phyloP scores from a whole-genome alignment of 331 rosid species.

The Ulmus americana region DNA sequence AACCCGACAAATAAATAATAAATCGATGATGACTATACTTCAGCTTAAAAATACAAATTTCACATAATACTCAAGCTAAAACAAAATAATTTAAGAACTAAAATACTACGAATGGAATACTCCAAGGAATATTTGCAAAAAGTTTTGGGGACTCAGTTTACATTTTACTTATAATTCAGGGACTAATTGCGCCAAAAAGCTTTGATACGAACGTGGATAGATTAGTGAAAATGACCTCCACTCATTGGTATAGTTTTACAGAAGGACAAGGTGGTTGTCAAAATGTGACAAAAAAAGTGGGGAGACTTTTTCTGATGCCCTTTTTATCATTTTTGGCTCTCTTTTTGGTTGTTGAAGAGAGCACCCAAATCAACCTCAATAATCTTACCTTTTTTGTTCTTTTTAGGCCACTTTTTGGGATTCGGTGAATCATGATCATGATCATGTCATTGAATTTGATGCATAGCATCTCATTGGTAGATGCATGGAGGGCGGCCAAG shows the following conservation, averaged over 20 bases:
- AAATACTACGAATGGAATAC: no score
- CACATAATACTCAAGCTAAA: no score
- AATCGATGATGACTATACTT: no score
- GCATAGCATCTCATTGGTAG: constrained; percentile 6
- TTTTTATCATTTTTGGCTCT: no score
- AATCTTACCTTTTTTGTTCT: constrained; percentile 3
- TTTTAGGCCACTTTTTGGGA: constrained; percentile 19
- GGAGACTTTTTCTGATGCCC: constrained; percentile 12
- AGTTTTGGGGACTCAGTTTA: no score
- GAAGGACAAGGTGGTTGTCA: constrained; percentile 36
- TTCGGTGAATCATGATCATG: constrained; percentile 24
- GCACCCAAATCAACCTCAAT: constrained; percentile 27
- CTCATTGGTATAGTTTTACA: constrained; percentile 16
- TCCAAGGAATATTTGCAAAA: no score
- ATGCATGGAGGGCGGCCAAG: no score
- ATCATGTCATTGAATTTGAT: constrained; percentile 23
- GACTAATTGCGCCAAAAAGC: no score
- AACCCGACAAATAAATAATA: no score
- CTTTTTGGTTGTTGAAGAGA: constrained; percentile 16
- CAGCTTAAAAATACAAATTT: no score
- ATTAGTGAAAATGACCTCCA: constrained; percentile 26
- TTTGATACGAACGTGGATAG: constrained; percentile 1
- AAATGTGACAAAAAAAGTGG: constrained; percentile 39
- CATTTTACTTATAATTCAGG: no score
- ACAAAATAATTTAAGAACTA: no score